Evolutionary conservation across 1,139 yeast species (phyloP).

Genomic region (Candida frijolesensis): DNA sequence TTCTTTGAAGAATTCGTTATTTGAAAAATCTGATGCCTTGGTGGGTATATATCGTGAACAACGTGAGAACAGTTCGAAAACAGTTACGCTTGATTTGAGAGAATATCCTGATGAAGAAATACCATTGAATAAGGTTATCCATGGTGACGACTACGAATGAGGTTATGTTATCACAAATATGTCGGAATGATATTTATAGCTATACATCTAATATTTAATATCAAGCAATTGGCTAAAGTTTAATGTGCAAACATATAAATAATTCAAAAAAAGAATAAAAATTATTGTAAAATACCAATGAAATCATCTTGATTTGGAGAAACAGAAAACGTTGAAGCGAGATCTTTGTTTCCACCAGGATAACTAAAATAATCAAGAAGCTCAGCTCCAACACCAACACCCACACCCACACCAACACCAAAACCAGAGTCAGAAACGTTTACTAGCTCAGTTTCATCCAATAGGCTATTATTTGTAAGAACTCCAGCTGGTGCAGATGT

Average conservation of each 20-base stretch:
- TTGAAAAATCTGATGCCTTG: constrained; percentile 84
- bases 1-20: constrained; percentile 83
- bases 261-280: background rate
- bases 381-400: background rate
- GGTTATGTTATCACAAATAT: too few species aligned
- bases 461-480: background rate
- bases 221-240: background rate
- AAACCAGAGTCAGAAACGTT: background rate
- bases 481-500: background rate
- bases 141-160: too few species aligned
- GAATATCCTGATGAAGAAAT: constrained; percentile 53
- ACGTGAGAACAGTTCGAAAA: constrained; percentile 69
- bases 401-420: background rate
- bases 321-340: background rate
- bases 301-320: background rate
- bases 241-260: background rate
- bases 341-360: background rate
- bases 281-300: background rate
- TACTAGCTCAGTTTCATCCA: background rate
- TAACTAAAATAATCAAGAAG: background rate
- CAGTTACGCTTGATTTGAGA: constrained; percentile 73
- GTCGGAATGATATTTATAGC: background rate
- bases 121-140: constrained; percentile 17
- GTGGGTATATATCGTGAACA: constrained; percentile 95
- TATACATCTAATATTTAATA: background rate